A percentile compares a stretch with the other conserved stretches of the same genome.
These are phyloP conservation scores for Candida boleticola DNA, from an alignment of 805 yeast species.

Conservation along the genomic window DNA sequence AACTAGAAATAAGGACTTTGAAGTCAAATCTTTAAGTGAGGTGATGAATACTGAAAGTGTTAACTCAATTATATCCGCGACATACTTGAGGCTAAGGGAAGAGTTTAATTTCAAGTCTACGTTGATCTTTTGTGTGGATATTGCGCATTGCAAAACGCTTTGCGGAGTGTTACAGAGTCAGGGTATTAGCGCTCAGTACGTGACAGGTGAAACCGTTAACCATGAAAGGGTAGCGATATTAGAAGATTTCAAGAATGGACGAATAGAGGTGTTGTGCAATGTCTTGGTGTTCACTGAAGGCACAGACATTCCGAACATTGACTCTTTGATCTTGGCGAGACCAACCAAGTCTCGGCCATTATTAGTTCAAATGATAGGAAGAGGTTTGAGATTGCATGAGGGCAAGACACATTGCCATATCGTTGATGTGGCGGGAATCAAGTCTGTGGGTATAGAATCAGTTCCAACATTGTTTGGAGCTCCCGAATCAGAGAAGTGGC, in stretches of 20 bases:
- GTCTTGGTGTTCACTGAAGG: constrained; percentile 94
- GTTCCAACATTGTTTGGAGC: constrained; percentile 47
- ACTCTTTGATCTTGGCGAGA: constrained; percentile 71
- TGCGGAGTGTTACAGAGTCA: constrained; percentile 49
- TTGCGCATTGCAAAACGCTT: constrained; percentile 59
- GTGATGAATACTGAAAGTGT: constrained; percentile 54
- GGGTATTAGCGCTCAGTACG: constrained; percentile 69
- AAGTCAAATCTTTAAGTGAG: constrained; percentile 46
- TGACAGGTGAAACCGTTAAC: constrained; percentile 63
- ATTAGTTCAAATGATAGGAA: constrained; percentile 84
- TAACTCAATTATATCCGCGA: constrained; percentile 57
- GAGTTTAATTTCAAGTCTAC: constrained; percentile 53
- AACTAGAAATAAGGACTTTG: constrained; percentile 51
- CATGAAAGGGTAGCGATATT: constrained; percentile 52
- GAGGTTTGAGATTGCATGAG: constrained; percentile 70
- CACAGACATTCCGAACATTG: constrained; percentile 88
- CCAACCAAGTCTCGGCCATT: constrained; percentile 77
- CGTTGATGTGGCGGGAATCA: constrained; percentile 72
- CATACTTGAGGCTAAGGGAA: constrained; percentile 39
- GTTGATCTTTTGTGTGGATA: constrained; percentile 74
- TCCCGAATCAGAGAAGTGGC: constrained; percentile 17
- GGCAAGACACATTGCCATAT: constrained; percentile 69
- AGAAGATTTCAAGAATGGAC: constrained; percentile 57
- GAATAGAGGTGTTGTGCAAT: constrained; percentile 72
- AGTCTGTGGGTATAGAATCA: constrained; percentile 51